phyloP scores from a whole-genome alignment of 768 basidiomycete species.

The Lactifluus volemus region DNA sequence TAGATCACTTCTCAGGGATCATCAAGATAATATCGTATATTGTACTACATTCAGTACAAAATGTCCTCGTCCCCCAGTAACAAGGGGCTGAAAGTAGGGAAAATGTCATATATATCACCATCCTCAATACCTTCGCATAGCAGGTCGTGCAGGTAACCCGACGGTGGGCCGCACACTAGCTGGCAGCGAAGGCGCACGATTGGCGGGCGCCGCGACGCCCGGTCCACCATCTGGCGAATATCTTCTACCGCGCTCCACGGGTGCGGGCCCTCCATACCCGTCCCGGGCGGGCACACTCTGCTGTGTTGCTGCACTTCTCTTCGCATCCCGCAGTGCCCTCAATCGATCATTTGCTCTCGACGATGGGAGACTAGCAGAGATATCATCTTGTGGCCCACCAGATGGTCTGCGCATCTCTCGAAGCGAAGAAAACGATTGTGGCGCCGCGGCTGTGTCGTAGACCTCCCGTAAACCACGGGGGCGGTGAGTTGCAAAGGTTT shows the following conservation, averaged over 20 bases:
- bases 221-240: background rate
- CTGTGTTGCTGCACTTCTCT: conserved; percentile 29
- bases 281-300: background rate
- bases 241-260: background rate
- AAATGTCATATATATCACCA: background rate
- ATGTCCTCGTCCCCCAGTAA: background rate
- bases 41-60: background rate
- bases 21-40: background rate
- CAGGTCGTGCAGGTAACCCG: conserved; percentile 2
- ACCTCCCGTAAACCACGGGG: conserved; percentile 31
- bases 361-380: conserved; percentile 23
- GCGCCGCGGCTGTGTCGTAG: conserved; percentile 27
- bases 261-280: background rate
- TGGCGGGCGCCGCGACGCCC: background rate
- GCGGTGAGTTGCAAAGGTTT: conserved; percentile 13
- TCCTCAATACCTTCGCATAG: background rate
- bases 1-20: too few species aligned
- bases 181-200: conserved; percentile 5
- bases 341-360: conserved; percentile 40
- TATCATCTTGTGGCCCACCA: conserved; percentile 15
- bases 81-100: background rate
- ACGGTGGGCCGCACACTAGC: background rate
- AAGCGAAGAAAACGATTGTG: background rate
- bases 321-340: conserved; percentile 43
- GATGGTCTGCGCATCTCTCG: background rate